Conservation (phyloP, 805 yeast species). For the Wickerhamomyces chaumierensis region DNA sequence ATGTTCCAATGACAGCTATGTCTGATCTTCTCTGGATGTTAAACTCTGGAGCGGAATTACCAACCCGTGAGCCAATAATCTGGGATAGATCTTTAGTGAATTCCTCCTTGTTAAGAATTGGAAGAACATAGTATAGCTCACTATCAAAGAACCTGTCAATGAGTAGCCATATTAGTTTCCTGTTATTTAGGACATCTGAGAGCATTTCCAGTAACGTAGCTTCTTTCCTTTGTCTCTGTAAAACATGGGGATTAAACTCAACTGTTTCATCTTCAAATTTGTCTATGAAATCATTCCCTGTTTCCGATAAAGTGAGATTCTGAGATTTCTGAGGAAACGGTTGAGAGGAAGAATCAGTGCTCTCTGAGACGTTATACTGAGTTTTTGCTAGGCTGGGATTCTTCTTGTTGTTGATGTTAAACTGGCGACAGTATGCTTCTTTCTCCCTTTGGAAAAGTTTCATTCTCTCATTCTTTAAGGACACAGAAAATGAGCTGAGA, state of each 20-base stretch:
- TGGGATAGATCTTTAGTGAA: constrained; percentile 6
- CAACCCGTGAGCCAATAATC: constrained; percentile 8
- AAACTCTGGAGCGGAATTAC: constrained; percentile 1
- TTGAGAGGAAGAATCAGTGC: too few species aligned
- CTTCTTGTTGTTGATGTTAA: not conserved
- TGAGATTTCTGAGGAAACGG: not conserved
- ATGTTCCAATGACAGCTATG: constrained; percentile 10
- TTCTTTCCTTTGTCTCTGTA: not conserved
- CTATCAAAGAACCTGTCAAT: constrained; percentile 16
- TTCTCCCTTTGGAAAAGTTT: constrained; percentile 1
- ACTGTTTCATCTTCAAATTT: constrained; percentile 2
- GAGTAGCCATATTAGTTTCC: constrained; percentile 14
- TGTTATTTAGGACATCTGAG: constrained; percentile 6
- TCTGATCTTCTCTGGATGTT: constrained; percentile 11
- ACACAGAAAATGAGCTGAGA: constrained; percentile 9
- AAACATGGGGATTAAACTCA: constrained; percentile 2
- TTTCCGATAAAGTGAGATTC: not conserved
- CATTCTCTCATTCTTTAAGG: constrained; percentile 2
- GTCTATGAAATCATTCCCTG: not conserved
- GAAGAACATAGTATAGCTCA: constrained; percentile 11
- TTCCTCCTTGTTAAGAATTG: constrained; percentile 12
- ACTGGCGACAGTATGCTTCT: not conserved
- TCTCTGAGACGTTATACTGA: not conserved
- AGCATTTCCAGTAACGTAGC: constrained; percentile 1
- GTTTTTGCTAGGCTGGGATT: not conserved